Evolutionary conservation across 2,329 filamentous ascomycete species (phyloP), one percentile per base, ranked within the genome.

Genomic region (Verticillium nonalfalfae): DNA sequence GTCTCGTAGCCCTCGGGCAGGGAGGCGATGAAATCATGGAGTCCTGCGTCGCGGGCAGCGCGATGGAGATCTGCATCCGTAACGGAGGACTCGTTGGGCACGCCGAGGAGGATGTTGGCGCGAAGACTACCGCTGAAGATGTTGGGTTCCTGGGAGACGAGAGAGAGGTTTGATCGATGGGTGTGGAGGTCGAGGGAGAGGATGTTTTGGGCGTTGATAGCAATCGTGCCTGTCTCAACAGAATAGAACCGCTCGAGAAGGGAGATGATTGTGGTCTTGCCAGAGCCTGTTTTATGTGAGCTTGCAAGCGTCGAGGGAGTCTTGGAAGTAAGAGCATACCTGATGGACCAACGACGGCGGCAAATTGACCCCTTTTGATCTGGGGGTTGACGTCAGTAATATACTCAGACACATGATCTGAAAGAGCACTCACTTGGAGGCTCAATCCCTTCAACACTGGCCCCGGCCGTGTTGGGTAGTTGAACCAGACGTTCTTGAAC

Each of bases 191-290:
- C 15, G 18, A 26, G 6, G 4, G 45, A 50, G 26, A 68, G 68
- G 1, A 78, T 75, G 7, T 76, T 75, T 56, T 81, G 68, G 7
- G 63, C 58, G 3, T 71, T 68, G 31, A 84, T 75, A 31, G 62
- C 40, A 35, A 64, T 57, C 15, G 69, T 67, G 11, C 84, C 82
- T 1, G 75, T 70, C 1, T 72, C 71, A 2, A 80, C 74, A 40
- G 82, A 76, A 67, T 86, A 86, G 68, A 84, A 84, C 1, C 83
- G 76, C 66, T 85, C 79, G 9, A 85, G 75, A 2, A 86, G 75
- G 1, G 76, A 75, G 38, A 86, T 79, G 36, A 79, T 76, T 1
- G 83, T 85, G 1, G 78, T 79, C 69, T 86, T 81, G 10, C 79
- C 79, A 62, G 77, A 79, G 0, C 79, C 79, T 50, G 45, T 7